These are phyloP conservation scores for Dentiscutata heterogama DNA, from an alignment of 371 early-diverging fungal genomes.

Conservation along the genomic window DNA sequence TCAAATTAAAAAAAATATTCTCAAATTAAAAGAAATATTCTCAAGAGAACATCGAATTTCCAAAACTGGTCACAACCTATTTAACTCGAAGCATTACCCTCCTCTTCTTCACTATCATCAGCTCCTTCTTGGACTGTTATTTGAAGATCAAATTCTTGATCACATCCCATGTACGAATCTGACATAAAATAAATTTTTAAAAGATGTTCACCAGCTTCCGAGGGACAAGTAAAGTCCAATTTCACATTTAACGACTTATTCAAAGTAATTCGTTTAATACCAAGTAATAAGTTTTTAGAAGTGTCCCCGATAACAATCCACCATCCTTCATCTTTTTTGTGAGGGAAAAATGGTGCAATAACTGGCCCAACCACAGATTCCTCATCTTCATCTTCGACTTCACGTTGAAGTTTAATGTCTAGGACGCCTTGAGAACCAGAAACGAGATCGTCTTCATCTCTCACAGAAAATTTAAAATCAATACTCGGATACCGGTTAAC, in stretches of 20 bases:
- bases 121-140: conserved; percentile 75
- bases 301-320: conserved; percentile 95
- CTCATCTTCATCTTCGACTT: conserved; percentile 80
- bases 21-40: too few species aligned
- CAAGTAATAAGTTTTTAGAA: conserved; percentile 78
- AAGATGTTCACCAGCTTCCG: conserved; percentile 70
- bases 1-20: too few species aligned
- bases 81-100: too few species aligned
- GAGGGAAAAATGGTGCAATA: conserved; percentile 94
- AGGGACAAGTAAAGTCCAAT: conserved; percentile 87
- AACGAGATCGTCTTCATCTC: conserved; percentile 69
- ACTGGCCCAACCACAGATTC: conserved; percentile 72
- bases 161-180: conserved; percentile 92
- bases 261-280: conserved; percentile 90
- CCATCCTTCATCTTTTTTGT: conserved; percentile 94
- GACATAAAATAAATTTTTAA: conserved; percentile 92
- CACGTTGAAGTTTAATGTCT: conserved; percentile 81
- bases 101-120: conserved; percentile 58
- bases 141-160: conserved; percentile 92
- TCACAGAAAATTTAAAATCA: conserved; percentile 79
- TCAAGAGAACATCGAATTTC: too few species aligned
- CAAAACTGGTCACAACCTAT: too few species aligned
- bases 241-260: conserved; percentile 72
- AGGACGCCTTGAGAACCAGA: conserved; percentile 72
- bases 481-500: conserved; percentile 96